Percentiles rank a stretch among this genome's conserved stretches.
Evolutionary conservation across 441 rosid genomes (phyloP).

Genomic region (Erodium chrysanthum): DNA sequence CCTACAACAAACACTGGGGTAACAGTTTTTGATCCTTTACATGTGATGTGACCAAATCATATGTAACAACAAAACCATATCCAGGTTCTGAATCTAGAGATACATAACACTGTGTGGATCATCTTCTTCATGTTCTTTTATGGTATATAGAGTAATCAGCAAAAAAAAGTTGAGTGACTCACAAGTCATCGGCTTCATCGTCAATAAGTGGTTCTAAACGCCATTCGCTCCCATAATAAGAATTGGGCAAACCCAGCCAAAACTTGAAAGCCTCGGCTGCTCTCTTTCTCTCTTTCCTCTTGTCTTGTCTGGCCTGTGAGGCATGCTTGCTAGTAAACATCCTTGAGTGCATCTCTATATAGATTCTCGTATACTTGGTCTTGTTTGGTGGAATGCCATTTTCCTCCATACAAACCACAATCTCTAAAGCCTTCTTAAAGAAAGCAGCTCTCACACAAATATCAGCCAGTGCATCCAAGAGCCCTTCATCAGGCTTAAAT

Average conservation of each 20-base stretch:
- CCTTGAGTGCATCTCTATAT: slow-evolving; percentile 91
- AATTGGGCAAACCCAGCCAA: slow-evolving; percentile 90
- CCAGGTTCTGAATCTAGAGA: slow-evolving; percentile 5
- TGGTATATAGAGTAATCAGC: slow-evolving; percentile 16
- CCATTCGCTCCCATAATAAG: slow-evolving; percentile 84
- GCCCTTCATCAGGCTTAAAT: slow-evolving; percentile 59
- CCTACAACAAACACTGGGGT: not conserved
- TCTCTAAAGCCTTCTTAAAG: slow-evolving; percentile 81
- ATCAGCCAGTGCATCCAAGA: slow-evolving; percentile 69
- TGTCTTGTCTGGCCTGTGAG: slow-evolving; percentile 68
- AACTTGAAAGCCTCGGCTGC: slow-evolving; percentile 96
- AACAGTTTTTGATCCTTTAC: not conserved
- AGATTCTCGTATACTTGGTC: slow-evolving; percentile 74
- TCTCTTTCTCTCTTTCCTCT: slow-evolving; percentile 70
- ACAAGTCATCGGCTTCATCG: slow-evolving; percentile 11
- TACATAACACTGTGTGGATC: not conserved
- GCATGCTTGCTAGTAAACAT: slow-evolving; percentile 95
- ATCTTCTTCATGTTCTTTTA: not conserved
- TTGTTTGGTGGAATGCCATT: slow-evolving; percentile 75
- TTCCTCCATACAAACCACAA: slow-evolving; percentile 90
- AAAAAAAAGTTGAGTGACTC: not conserved
- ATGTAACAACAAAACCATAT: not conserved
- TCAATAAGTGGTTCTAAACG: slow-evolving; percentile 32
- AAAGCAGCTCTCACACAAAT: slow-evolving; percentile 83
- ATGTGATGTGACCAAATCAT: not conserved